Evolutionary conservation across 139 green algal genomes (phyloP), one percentile per base, ranked within the genome.

Genomic region (Desmodesmus armatus): DNA sequence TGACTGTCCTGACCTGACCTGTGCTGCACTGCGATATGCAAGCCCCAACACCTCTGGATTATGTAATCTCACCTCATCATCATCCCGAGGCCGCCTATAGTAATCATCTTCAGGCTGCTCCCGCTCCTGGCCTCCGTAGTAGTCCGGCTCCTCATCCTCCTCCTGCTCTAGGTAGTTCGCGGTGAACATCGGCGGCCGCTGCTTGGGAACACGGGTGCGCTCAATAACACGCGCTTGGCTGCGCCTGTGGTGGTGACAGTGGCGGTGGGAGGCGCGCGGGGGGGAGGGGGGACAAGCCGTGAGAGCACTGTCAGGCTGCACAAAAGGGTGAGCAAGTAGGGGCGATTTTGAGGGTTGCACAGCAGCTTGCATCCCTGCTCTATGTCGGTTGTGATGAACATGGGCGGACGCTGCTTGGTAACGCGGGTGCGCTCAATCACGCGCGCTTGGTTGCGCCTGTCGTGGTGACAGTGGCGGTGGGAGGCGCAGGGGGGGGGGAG

Each of bases 81-180:
- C 53, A 71, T 27, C 33, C 23, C 39, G 21, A 6, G 21, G 67
- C 19, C 53, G 33, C 60, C 75, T 69, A 35, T 43, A 60, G 35
- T 17, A n/a, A 17, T 71, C 33, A 29, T 71, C 75, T 21, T 9
- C n/a, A 9, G 5, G 60, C 60, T 69, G 60, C 60, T 69, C 23
- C 25, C 41, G 23, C 6, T 78, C 71, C 5, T 78, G 41, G 7
- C 9, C 19, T 7, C 43, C 72, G 5, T 3, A 13, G 7, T 6
- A 44, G n/a, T 53, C 75, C 7, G 39, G 71, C n/a, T 71, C 27
- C 75, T 82, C 75, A 0, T 82, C 75, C n/a, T n/a, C n/a, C 29
- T 82, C 75, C 39, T 82, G 53, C 23, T 82, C 75, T 23, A 82
- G 35, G 37, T 82, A 82, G 2, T 33, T 53, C 23, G 75, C 75